Evolutionary conservation across 306 rosid genomes (phyloP).

Genomic region (Prunus kanzakura): DNA sequence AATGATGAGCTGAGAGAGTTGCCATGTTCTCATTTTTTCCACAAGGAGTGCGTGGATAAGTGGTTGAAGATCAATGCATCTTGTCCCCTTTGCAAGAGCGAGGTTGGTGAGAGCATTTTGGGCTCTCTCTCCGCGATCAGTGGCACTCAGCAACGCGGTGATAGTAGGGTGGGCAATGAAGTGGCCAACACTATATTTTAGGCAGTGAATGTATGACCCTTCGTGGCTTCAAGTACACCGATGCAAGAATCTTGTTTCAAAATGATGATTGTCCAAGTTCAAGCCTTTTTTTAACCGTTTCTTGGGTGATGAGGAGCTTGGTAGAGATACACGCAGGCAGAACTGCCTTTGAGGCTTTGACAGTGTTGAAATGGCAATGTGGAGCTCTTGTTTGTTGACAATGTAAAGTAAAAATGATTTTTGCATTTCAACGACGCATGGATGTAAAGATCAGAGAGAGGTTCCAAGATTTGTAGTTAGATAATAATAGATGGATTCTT

Average conservation of each 20-base stretch:
- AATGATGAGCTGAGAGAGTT: conserved; percentile 86
- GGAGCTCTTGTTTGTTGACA: too few relatives aligned
- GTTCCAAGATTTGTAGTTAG: conserved; percentile 9
- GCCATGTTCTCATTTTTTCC: conserved; percentile 91
- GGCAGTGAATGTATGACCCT: neutral
- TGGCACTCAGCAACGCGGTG: conserved; percentile 44
- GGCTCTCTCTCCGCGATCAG: conserved; percentile 40
- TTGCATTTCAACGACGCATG: conserved; percentile 15
- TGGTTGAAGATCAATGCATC: conserved; percentile 90
- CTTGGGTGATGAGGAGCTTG: conserved; percentile 1
- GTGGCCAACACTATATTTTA: conserved; percentile 15
- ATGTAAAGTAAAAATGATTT: conserved; percentile 11
- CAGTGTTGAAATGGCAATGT: neutral
- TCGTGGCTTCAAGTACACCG: neutral
- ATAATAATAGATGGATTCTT: conserved; percentile 5
- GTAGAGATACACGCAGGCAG: neutral
- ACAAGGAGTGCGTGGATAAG: conserved; percentile 92
- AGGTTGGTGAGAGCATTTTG: conserved; percentile 52
- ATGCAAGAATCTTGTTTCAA: conserved; percentile 1
- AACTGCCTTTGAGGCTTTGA: neutral
- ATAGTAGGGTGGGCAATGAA: conserved; percentile 32
- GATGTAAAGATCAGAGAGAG: conserved; percentile 9
- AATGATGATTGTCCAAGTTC: conserved; percentile 5
- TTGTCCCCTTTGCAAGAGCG: conserved; percentile 93
- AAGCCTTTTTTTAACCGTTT: neutral